Base-by-base conservation (phyloP, 495 filamentous ascomycete species). In the Talaromyces proteolyticus region DNA sequence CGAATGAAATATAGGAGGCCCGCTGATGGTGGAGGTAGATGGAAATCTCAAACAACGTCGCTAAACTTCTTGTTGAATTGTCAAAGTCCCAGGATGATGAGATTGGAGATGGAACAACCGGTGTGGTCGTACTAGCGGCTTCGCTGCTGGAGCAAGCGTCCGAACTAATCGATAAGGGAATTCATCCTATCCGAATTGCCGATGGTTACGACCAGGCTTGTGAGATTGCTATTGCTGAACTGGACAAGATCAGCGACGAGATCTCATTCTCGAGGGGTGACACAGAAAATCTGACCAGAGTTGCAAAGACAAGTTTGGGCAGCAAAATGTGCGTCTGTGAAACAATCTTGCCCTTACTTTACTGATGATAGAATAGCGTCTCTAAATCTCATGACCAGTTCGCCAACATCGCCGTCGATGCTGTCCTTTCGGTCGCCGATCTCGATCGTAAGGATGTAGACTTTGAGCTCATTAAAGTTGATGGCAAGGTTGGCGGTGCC, bases 331-430 rank as follows among this genome's bases (percentile, higher is more conserved):
- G 68, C 34, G 65, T 49, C 16, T 21, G 11, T 29, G 25, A 10
- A 16, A 40, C 1, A 46, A 14, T 23, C 4, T 2, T 12, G 10
- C 23, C 38, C 10, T 14, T 16, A 49, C 10, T 34, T 38, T 53
- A 54, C 60, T 74, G 53, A 73, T 54, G 8, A 4, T 47, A 24
- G 8, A 18, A 42, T 42, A 80, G 75, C 68, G 93, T 99, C 16
- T 96, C 92, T 58, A 99, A 96, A 69, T 91, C 93, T 23, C 93
- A 97, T 71, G 89, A 96, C 64, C 92, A 96, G 63, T 99, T 99
- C 60, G 87, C 94, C 50, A 82, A 93, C 55, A 99, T 99, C 63
- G 94, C 93, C 25, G 87, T 97, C 11, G 93, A 99, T 62, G 93
- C 93, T 18, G 91, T 99, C 36, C 80, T 99, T 45, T 95, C 91